phyloP scores from a whole-genome alignment of 306 rosid species.

The Hippophae gyantsensis region DNA sequence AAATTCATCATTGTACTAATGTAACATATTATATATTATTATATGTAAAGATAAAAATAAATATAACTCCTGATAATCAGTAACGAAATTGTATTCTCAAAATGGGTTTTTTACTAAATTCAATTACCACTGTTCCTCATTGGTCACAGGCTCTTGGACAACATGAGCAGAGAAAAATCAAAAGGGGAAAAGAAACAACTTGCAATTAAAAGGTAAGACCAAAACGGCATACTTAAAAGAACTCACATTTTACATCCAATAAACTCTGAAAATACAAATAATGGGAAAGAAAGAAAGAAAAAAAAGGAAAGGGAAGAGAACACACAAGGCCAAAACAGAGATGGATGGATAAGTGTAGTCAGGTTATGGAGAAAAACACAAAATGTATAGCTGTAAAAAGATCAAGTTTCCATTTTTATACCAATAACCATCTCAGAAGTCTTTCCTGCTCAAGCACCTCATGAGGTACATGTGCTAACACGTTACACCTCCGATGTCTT shows the following conservation, averaged over 20 bases:
- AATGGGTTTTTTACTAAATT: background rate
- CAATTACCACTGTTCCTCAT: background rate
- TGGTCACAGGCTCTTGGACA: no score
- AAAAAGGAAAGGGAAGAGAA: background rate
- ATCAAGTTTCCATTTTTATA: slow-evolving; percentile 23
- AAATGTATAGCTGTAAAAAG: slow-evolving; percentile 18
- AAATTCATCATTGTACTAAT: no score
- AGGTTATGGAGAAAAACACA: slow-evolving; percentile 6
- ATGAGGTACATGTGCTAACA: slow-evolving; percentile 1
- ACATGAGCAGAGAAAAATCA: background rate
- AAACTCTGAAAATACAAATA: slow-evolving; percentile 3
- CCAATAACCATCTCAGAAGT: slow-evolving; percentile 14
- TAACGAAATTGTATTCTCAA: background rate
- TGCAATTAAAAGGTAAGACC: background rate
- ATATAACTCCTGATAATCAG: background rate
- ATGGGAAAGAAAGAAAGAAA: no score
- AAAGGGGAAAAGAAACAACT: no score
- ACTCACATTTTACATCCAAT: slow-evolving; percentile 11
- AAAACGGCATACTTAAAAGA: no score
- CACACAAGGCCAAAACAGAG: slow-evolving; percentile 14
- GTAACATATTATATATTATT: no score
- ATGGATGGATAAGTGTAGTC: slow-evolving; percentile 4
- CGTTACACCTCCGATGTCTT: slow-evolving; percentile 15
- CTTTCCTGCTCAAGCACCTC: slow-evolving; percentile 18
- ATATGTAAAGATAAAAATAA: no score